phyloP scores from a whole-genome alignment of 805 yeast species.

The Wickerhamiella qilinensis region DNA sequence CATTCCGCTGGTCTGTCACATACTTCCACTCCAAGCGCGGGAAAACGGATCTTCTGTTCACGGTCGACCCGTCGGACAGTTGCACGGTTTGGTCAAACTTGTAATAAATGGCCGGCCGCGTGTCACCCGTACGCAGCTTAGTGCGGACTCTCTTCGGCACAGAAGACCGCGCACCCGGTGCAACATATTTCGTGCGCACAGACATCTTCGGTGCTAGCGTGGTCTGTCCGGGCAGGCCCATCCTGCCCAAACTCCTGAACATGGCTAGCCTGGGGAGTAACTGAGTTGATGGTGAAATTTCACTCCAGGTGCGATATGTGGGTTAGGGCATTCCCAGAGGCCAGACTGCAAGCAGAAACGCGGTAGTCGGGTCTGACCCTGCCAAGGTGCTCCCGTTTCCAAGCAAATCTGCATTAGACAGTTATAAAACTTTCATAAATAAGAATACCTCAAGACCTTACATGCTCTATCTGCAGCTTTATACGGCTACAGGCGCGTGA shows the following conservation, averaged over 20 bases:
- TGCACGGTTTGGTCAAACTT: constrained; percentile 83
- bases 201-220: not conserved
- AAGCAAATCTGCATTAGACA: too few species aligned
- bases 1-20: constrained; percentile 78
- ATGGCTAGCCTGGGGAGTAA: not conserved
- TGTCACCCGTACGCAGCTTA: constrained; percentile 42
- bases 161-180: constrained; percentile 15
- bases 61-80: constrained; percentile 85
- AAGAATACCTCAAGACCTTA: too few species aligned
- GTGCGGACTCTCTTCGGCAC: constrained; percentile 14
- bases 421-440: too few species aligned
- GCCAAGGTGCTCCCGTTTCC: too few species aligned
- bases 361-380: too few species aligned
- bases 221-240: not conserved
- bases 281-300: too few species aligned
- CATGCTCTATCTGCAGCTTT: too few species aligned
- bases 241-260: not conserved
- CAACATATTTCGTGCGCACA: constrained; percentile 11
- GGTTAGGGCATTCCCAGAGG: too few species aligned
- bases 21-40: constrained; percentile 78
- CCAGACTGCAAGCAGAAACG: too few species aligned
- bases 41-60: constrained; percentile 64
- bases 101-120: constrained; percentile 85
- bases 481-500: constrained; percentile 7
- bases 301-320: too few species aligned